phyloP scores from a whole-genome alignment of 345 rosid species.

The Acer campestre region DNA sequence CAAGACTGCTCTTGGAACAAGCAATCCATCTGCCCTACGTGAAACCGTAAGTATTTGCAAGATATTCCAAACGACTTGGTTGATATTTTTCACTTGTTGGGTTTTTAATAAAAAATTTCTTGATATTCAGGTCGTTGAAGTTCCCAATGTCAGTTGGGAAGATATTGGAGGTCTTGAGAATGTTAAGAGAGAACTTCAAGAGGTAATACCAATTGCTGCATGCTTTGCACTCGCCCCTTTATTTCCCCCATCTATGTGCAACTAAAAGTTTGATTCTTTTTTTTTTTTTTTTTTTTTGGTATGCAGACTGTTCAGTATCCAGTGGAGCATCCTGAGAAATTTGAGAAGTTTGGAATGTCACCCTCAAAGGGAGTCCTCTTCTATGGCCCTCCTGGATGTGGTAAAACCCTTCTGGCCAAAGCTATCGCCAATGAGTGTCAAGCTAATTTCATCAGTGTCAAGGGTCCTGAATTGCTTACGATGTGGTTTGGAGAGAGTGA shows the following conservation, averaged over 20 bases:
- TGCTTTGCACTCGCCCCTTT: not conserved
- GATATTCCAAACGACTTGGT: slow-evolving; percentile 6
- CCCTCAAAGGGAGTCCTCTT: slow-evolving; percentile 96
- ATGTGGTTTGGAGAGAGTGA: slow-evolving; percentile 99
- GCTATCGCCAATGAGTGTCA: slow-evolving; percentile 98
- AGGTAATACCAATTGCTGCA: slow-evolving; percentile 46
- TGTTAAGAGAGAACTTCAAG: slow-evolving; percentile 94
- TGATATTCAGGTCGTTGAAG: slow-evolving; percentile 83
- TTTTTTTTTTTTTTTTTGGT: not conserved
- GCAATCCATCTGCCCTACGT: slow-evolving; percentile 87
- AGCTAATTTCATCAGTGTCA: slow-evolving; percentile 93
- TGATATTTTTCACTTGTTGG: not conserved
- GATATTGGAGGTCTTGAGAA: slow-evolving; percentile 97
- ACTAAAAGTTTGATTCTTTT: not conserved
- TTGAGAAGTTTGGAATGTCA: slow-evolving; percentile 96
- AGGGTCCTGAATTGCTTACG: slow-evolving; percentile 94
- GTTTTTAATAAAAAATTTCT: slow-evolving; percentile 2
- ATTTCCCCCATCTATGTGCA: not conserved
- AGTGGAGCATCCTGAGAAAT: slow-evolving; percentile 98
- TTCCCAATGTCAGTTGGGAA: slow-evolving; percentile 87
- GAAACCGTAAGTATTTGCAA: slow-evolving; percentile 61
- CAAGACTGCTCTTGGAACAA: slow-evolving; percentile 82
- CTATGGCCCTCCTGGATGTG: slow-evolving; percentile 98
- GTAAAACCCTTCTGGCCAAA: slow-evolving; percentile 96
- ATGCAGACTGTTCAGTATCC: slow-evolving; percentile 96